These are phyloP conservation scores for Fusarium sp. DNA, from an alignment of 2,329 filamentous ascomycete genomes.

Conservation along the genomic window DNA sequence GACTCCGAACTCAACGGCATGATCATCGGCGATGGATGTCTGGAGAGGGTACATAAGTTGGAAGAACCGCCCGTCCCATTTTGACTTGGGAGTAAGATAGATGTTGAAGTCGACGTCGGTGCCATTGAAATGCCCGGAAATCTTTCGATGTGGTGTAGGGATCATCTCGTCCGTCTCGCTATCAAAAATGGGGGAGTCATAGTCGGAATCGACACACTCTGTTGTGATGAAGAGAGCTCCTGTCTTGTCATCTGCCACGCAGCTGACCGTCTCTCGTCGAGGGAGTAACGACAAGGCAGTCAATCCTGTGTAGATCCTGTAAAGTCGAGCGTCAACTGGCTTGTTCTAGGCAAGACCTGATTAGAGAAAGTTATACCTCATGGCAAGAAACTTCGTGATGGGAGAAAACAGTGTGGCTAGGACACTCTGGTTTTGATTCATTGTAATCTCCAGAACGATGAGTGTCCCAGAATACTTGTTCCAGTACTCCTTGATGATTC, in stretches of 20 bases:
- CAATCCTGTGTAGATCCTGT: neutral
- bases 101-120: slow-evolving; percentile 39
- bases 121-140: slow-evolving; percentile 33
- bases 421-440: too few species aligned
- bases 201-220: slow-evolving; percentile 28
- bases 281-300: neutral
- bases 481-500: fast-evolving
- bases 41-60: slow-evolving; percentile 36
- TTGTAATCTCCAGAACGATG: neutral
- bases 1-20: slow-evolving; percentile 24
- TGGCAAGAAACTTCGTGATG: neutral
- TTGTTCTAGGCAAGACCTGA: neutral
- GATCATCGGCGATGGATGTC: slow-evolving; percentile 21
- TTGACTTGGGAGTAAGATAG: slow-evolving; percentile 33
- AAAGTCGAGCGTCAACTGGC: neutral
- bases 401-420: neutral
- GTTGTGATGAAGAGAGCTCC: neutral
- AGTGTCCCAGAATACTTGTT: neutral
- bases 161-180: slow-evolving; percentile 1
- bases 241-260: neutral
- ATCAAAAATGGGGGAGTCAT: slow-evolving; percentile 23
- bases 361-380: neutral
- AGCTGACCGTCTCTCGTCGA: neutral
- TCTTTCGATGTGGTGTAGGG: slow-evolving; percentile 24
- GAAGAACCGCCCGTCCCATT: slow-evolving; percentile 38